Base-by-base conservation (phyloP, 345 rosid species). In the Draba incana region DNA sequence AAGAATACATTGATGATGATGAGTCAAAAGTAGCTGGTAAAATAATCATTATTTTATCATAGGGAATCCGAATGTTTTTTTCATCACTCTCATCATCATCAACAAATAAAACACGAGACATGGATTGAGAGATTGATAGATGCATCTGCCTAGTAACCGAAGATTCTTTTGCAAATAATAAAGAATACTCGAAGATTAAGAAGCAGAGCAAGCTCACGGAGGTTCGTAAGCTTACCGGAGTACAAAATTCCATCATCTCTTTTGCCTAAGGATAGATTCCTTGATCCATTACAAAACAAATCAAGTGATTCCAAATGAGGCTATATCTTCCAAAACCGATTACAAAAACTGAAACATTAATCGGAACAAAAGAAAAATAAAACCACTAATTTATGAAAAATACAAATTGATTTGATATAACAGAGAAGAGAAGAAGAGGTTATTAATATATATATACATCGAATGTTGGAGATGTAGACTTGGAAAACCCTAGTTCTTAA, bases 61-160 rank as follows among this genome's bases (percentile, higher is more conserved):
- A 39, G 78, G 74, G 78, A 75, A 75, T 75, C 74, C 78, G 78
- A 75, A 13, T 72, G 30, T 57, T 69, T 75, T 42, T 64, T 75
- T 75, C 79, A 75, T 75, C 79, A 75, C 35, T 4, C 74, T 69
- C 75, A 69, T 8, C 70, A 69, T 68, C 56, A 46, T 8, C 49
- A 53, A 23, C 41, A 37, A 20, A 20, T 20, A 20, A 20, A 20
- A 24, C 6, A 6, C 1, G n/a, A 0, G 2, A 25, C 27, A 24
- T 4, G 1, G 9, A 66, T 1, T 1, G 7, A 23, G 67, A 66
- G 62, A 66, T 8, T 35, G 56, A 27, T 33, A 45, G 37, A 50
- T 53, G 68, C 52, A 53, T 74, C 64, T 44, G 57, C 68, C 27
- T 37, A 44, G 0, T 37, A 20, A 61, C 23, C 52, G n/a, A 53